Percentiles rank a stretch among this genome's conserved stretches.
phyloP scores from a whole-genome alignment of 176 grass and related monocot species.

The Raddia distichophylla region DNA sequence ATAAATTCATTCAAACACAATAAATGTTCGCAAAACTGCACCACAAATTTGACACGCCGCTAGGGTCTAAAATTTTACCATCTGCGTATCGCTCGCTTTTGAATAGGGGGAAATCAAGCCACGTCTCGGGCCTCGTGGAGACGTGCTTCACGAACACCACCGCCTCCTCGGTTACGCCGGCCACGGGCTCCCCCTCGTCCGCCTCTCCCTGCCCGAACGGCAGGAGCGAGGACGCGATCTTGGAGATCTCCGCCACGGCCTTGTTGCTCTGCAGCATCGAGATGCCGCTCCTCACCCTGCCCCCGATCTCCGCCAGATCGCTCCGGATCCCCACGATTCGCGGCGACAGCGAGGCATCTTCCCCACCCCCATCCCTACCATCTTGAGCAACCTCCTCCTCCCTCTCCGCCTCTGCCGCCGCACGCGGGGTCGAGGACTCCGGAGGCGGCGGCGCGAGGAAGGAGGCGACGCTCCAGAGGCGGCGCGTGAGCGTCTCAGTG shows the following conservation, averaged over 20 bases:
- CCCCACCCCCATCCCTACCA: background rate
- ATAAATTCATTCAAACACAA: background rate
- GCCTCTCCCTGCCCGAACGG: slow-evolving; percentile 65
- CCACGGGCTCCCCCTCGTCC: slow-evolving; percentile 46
- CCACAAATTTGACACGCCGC: background rate
- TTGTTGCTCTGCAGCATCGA: slow-evolving; percentile 62
- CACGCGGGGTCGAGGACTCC: slow-evolving; percentile 16
- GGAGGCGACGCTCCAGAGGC: slow-evolving; percentile 74
- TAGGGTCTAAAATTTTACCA: slow-evolving; percentile 39
- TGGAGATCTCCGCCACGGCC: slow-evolving; percentile 73
- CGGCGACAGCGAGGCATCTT: slow-evolving; percentile 33
- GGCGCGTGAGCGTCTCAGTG: slow-evolving; percentile 68
- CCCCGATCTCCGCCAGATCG: slow-evolving; percentile 78
- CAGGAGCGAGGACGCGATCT: slow-evolving; percentile 76
- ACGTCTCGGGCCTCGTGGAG: slow-evolving; percentile 64
- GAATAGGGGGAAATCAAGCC: slow-evolving; percentile 72
- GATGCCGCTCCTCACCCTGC: slow-evolving; percentile 70
- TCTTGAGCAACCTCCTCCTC: slow-evolving; percentile 2
- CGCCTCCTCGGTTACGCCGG: slow-evolving; percentile 61
- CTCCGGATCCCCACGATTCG: slow-evolving; percentile 64
- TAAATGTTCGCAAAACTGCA: background rate
- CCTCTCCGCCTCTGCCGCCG: background rate
- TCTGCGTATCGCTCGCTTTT: slow-evolving; percentile 52
- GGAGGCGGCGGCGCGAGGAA: slow-evolving; percentile 59
- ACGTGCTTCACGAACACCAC: slow-evolving; percentile 70